These are phyloP conservation scores for Hygrophoropsis aurantiaca DNA, from an alignment of 768 basidiomycete species.

Conservation along the genomic window DNA sequence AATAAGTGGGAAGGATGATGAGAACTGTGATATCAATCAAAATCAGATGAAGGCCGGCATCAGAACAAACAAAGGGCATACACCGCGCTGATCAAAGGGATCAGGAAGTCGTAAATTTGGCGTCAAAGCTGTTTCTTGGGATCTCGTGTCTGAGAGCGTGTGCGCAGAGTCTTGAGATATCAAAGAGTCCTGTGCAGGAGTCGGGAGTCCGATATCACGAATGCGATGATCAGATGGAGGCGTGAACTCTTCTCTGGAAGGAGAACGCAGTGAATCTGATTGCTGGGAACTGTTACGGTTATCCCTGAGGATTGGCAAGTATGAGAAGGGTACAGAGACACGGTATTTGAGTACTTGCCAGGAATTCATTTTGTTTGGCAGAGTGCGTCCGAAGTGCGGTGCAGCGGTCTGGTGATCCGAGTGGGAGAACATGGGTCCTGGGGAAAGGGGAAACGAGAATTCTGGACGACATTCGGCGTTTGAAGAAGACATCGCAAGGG, in stretches of 20 bases:
- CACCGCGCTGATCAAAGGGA: slow-evolving; percentile 35
- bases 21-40: slow-evolving; percentile 39
- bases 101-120: slow-evolving; percentile 33
- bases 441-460: slow-evolving; percentile 21
- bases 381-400: slow-evolving; percentile 24
- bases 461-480: slow-evolving; percentile 8
- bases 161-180: slow-evolving; percentile 6
- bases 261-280: slow-evolving; percentile 17
- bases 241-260: slow-evolving; percentile 22
- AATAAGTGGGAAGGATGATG: slow-evolving; percentile 34
- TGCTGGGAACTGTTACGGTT: slow-evolving; percentile 21
- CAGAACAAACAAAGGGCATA: slow-evolving; percentile 34
- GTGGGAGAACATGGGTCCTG: slow-evolving; percentile 25
- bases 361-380: slow-evolving; percentile 22
- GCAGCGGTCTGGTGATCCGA: slow-evolving; percentile 29
- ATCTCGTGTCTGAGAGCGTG: slow-evolving; percentile 28
- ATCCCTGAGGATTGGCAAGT: slow-evolving; percentile 25
- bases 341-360: slow-evolving; percentile 25
- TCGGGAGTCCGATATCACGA: slow-evolving; percentile 29
- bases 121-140: slow-evolving; percentile 30
- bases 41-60: slow-evolving; percentile 37
- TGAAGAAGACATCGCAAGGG: slow-evolving; percentile 2
- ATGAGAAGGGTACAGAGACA: slow-evolving; percentile 13
- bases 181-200: slow-evolving; percentile 17
- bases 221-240: slow-evolving; percentile 31